Base-by-base conservation (phyloP, 495 filamentous ascomycete genomes). In the Neurospora africana region DNA sequence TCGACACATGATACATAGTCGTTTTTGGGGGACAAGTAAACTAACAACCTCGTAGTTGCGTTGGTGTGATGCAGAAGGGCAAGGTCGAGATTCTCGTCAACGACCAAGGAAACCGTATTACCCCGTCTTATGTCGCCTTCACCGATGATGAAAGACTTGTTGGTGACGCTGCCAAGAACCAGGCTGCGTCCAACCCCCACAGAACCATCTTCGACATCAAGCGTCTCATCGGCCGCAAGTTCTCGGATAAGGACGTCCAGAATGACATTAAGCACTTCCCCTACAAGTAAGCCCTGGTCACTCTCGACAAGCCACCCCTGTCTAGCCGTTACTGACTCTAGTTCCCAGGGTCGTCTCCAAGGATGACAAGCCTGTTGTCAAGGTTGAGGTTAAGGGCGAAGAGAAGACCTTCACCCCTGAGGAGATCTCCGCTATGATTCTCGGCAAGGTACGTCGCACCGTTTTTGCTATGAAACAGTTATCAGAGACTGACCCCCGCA, bases 111-210 rank as follows among this genome's bases (percentile, higher is more conserved):
- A 95, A 99, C 90, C 92, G 95, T 84, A 98, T 99, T 75, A 99
- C 95, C 74, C 95, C 95, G 38, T 98, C 94, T 70, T 99, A 97
- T 83, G 96, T 99, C 76, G 96, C 96, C 77, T 99, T 95, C 82
- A 99, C 93, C 81, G 95, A 98, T 78, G 95, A 98, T 74, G 96
- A 98, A 82, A 89, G 96, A 76, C 86, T 99, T 69, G 93, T 99
- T 75, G 96, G 96, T 88, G 96, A 98, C 84, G 95, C 96, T 75
- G 96, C 96, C 72, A 99, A 99, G 92, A 98, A 99, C 86, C 96
- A 98, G 88, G 97, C 93, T 79, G 92, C 96, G 71, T 87, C 92
- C 72, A 98, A 99, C 87, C 96, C 96, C 58, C 82, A 82, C 74
- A 87, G 91, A 74, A 98, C 96, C 53, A 87, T 99, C 79, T 98